A percentile compares a stretch with the other conserved stretches of the same genome.
phyloP scores from a whole-genome alignment of 352 stramenopile species.

The Globisporangium iwayamae region DNA sequence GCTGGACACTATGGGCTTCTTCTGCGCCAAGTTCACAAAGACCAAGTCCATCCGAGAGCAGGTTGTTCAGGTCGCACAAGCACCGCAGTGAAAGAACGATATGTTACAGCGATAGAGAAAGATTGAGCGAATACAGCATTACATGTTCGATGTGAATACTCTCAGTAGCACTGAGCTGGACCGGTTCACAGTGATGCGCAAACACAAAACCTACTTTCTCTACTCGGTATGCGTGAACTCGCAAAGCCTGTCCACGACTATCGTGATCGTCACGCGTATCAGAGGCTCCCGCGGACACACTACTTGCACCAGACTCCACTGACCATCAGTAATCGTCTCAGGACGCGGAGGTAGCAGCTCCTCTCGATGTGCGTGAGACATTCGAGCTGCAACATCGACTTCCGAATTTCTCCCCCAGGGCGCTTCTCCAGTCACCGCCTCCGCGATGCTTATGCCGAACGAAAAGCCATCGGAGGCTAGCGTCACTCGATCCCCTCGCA shows the following conservation, averaged over 20 bases:
- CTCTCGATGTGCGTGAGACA: not conserved
- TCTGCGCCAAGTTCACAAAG: conserved; percentile 92
- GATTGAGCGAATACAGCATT: not conserved
- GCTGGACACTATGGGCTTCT: conserved; percentile 93
- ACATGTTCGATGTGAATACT: not conserved
- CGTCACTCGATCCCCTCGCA: not conserved
- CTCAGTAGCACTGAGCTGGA: no score
- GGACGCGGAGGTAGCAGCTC: not conserved
- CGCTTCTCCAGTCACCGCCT: conserved; percentile 10
- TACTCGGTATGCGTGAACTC: not conserved
- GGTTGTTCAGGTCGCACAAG: not conserved
- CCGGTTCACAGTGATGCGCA: no score
- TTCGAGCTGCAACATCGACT: not conserved
- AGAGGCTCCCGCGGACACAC: not conserved
- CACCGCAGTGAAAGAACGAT: not conserved
- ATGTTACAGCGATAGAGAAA: not conserved
- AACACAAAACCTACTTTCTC: not conserved
- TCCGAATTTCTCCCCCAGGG: not conserved
- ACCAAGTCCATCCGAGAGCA: conserved; percentile 42
- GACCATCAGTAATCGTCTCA: not conserved
- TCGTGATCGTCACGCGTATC: not conserved
- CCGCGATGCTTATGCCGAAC: conserved; percentile 17
- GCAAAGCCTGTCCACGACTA: conserved; percentile 7
- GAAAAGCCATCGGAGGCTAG: conserved; percentile 12
- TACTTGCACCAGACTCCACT: conserved; percentile 6